Evolutionary conservation across 2,329 filamentous ascomycete species (phyloP).

Genomic region (Pseudocercospora macadamiae): DNA sequence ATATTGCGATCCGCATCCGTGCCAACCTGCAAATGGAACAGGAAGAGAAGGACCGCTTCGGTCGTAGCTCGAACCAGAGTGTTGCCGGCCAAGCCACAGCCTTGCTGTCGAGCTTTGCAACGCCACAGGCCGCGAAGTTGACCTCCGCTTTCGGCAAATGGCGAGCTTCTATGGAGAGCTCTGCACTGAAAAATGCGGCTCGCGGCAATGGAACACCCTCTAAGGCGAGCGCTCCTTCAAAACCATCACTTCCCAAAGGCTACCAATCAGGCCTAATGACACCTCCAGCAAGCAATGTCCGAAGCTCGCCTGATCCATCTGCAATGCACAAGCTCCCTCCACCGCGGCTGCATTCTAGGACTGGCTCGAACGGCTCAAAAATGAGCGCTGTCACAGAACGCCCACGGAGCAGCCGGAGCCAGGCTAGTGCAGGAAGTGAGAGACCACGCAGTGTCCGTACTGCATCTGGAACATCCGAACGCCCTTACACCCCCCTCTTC

Average conservation of each 20-base stretch:
- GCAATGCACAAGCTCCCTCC: constrained; percentile 27
- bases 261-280: constrained; percentile 83
- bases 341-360: constrained; percentile 28
- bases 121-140: constrained; percentile 82
- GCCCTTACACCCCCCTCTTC: constrained; percentile 57
- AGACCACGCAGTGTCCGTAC: constrained; percentile 16
- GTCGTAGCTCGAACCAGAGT: constrained; percentile 15
- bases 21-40: constrained; percentile 98
- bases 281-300: constrained; percentile 76
- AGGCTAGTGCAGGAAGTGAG: constrained; percentile 4
- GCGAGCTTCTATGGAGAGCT: constrained; percentile 66
- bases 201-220: constrained; percentile 52
- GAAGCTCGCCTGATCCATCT: constrained; percentile 59
- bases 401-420: constrained; percentile 8
- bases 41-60: constrained; percentile 86
- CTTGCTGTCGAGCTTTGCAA: constrained; percentile 74
- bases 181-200: constrained; percentile 48
- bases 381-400: constrained; percentile 12
- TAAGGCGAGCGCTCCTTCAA: constrained; percentile 37
- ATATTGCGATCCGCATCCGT: constrained; percentile 88
- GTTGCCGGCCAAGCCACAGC: constrained; percentile 64
- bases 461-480: constrained; percentile 31
- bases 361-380: constrained; percentile 17
- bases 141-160: constrained; percentile 98
- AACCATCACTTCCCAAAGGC: constrained; percentile 53